Conservation (phyloP, 768 basidiomycete species). For the Gymnopilus dilepis region DNA sequence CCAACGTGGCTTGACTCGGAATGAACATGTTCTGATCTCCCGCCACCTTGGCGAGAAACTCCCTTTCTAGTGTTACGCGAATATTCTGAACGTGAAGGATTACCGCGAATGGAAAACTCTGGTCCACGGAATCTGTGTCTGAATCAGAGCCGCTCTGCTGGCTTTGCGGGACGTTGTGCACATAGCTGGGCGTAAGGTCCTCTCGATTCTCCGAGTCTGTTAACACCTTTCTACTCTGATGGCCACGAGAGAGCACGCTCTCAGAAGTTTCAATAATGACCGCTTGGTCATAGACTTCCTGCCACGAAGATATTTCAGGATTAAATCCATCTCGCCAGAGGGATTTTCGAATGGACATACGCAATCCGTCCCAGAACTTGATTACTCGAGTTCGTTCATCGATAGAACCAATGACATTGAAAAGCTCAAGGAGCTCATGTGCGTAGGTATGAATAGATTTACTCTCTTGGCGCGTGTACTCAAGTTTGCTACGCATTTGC, state of each 20-base stretch:
- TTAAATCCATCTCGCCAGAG: constrained; percentile 34
- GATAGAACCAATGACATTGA: constrained; percentile 36
- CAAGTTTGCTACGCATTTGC: constrained; percentile 32
- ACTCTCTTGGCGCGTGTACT: constrained; percentile 26
- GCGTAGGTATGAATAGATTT: constrained; percentile 30
- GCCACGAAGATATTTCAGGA: constrained; percentile 30
- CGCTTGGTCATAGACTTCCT: constrained; percentile 10
- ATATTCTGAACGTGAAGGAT: no score
- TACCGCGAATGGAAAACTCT: no score
- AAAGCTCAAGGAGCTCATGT: constrained; percentile 34
- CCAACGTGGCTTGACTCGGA: no score
- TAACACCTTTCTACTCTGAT: no score
- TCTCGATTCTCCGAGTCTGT: no score
- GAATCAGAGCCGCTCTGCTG: not conserved
- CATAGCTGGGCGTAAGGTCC: no score
- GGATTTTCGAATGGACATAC: constrained; percentile 28
- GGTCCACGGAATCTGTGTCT: no score
- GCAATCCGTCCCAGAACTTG: constrained; percentile 40
- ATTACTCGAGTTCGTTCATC: constrained; percentile 35
- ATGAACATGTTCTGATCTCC: no score
- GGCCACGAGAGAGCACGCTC: no score
- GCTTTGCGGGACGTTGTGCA: not conserved
- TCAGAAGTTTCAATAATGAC: constrained; percentile 21
- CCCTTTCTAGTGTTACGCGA: no score
- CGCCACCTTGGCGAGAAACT: no score